phyloP scores from a whole-genome alignment of 768 basidiomycete genomes.

The Amanita exitialis region DNA sequence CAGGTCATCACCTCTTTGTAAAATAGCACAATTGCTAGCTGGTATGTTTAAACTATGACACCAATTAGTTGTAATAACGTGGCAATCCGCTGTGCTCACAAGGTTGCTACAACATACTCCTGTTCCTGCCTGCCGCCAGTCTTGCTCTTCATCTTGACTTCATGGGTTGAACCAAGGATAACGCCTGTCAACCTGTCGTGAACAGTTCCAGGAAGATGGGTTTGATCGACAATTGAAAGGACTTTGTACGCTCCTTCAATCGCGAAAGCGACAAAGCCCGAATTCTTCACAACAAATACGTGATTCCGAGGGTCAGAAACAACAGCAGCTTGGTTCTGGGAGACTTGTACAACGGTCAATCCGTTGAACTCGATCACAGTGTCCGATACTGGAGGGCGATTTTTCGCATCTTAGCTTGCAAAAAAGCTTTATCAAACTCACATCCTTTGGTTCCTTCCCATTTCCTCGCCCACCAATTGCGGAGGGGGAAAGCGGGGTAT shows the following conservation, averaged over 20 bases:
- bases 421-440: slow-evolving; percentile 22
- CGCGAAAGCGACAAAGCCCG: slow-evolving; percentile 71
- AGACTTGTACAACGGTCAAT: slow-evolving; percentile 77
- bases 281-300: slow-evolving; percentile 72
- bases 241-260: slow-evolving; percentile 73
- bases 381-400: slow-evolving; percentile 52
- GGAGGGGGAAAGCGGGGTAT: slow-evolving; percentile 65
- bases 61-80: not conserved
- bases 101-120: slow-evolving; percentile 72
- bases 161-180: slow-evolving; percentile 62
- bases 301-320: slow-evolving; percentile 73
- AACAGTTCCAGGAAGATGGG: slow-evolving; percentile 54
- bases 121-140: slow-evolving; percentile 31
- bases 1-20: slow-evolving; percentile 74
- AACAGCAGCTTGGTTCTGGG: slow-evolving; percentile 73
- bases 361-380: slow-evolving; percentile 76
- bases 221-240: slow-evolving; percentile 77
- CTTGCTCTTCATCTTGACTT: slow-evolving; percentile 67
- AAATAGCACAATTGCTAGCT: slow-evolving; percentile 79
- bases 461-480: slow-evolving; percentile 81
- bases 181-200: slow-evolving; percentile 54
- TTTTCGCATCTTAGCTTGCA: not conserved
- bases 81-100: slow-evolving; percentile 31
- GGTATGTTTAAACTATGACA: slow-evolving; percentile 62
- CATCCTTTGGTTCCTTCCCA: slow-evolving; percentile 63